phyloP scores from a whole-genome alignment of 2,329 filamentous ascomycete species.

The Curvularia verruculosa region DNA sequence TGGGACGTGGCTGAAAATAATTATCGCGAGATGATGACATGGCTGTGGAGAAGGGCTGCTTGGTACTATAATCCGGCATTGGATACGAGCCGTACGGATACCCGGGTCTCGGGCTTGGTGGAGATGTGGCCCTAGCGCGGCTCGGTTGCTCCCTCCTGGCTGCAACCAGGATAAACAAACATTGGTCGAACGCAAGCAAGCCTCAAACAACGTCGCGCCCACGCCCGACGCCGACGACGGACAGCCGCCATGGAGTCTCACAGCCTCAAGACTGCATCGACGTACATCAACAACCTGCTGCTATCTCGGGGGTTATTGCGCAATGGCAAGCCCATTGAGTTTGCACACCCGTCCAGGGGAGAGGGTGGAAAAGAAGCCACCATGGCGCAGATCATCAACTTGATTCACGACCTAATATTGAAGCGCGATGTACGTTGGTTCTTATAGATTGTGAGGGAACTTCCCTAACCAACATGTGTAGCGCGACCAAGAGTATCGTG shows the following conservation, averaged over 20 bases:
- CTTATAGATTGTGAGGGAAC: not conserved
- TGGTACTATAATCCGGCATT: not conserved
- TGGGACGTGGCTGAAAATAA: constrained; percentile 1
- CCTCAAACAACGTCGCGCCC: constrained; percentile 10
- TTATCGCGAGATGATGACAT: not conserved
- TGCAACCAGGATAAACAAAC: constrained; percentile 22
- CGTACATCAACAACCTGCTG: constrained; percentile 69
- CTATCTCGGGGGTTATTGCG: constrained; percentile 67
- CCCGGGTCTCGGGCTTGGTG: not conserved
- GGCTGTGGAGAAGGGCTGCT: constrained; percentile 2
- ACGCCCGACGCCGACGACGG: constrained; percentile 12
- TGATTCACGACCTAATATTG: constrained; percentile 91
- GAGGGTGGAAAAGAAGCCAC: constrained; percentile 69
- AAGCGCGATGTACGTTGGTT: constrained; percentile 75
- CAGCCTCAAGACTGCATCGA: constrained; percentile 65
- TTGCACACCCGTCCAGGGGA: constrained; percentile 71
- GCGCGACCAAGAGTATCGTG: constrained; percentile 89
- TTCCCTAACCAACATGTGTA: constrained; percentile 50
- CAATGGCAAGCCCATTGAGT: constrained; percentile 77
- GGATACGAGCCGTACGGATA: not conserved
- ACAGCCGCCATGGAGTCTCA: constrained; percentile 53
- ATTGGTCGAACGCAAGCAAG: constrained; percentile 12
- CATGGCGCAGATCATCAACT: constrained; percentile 86
- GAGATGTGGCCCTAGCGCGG: constrained; percentile 6
- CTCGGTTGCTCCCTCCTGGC: constrained; percentile 15